Evolutionary conservation across 345 rosid species (phyloP).

Genomic region (Citrus mangshanensis): DNA sequence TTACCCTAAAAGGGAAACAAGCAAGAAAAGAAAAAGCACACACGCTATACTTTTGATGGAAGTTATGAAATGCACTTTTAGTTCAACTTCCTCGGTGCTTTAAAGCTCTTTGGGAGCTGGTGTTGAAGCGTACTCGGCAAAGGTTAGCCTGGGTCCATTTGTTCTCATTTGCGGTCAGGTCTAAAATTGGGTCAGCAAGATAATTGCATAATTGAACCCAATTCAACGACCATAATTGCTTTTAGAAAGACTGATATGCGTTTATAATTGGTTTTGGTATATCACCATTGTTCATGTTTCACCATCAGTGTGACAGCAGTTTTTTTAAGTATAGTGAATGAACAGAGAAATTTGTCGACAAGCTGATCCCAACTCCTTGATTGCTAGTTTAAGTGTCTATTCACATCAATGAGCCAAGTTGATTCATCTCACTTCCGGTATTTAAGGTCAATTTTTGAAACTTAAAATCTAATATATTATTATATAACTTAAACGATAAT

Average conservation of each 20-base stretch:
- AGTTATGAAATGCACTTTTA: background rate
- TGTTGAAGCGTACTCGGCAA: no score
- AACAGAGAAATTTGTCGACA: background rate
- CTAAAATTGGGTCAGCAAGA: background rate
- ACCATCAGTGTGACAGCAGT: background rate
- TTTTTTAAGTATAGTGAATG: background rate
- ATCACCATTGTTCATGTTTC: background rate
- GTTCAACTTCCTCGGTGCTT: background rate
- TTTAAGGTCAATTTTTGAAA: no score
- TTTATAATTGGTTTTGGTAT: background rate
- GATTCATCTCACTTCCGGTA: no score
- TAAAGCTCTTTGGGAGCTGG: no score
- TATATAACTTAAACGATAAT: no score
- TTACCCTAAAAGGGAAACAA: background rate
- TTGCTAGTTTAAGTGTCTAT: background rate
- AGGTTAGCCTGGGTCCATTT: no score
- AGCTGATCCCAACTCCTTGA: no score
- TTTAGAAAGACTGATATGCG: background rate
- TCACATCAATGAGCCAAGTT: background rate
- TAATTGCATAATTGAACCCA: background rate
- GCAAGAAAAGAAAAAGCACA: background rate
- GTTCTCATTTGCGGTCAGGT: no score
- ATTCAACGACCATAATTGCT: background rate
- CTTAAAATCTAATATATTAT: no score
- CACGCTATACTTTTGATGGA: background rate